These are phyloP conservation scores for Oryza australiensis DNA, from an alignment of 176 grass and related monocot genomes.

Conservation along the genomic window DNA sequence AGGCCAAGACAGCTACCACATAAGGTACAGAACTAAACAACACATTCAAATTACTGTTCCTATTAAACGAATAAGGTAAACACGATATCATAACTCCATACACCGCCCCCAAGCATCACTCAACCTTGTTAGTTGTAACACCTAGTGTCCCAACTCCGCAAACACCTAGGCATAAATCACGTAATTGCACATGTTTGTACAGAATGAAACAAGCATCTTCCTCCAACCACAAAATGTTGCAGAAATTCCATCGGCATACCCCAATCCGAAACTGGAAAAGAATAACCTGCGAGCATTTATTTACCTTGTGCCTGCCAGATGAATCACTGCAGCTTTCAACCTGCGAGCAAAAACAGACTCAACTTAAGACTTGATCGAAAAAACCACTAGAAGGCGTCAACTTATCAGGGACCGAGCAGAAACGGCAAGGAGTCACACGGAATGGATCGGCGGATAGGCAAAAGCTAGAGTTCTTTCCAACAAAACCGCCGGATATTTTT, in stretches of 20 bases:
- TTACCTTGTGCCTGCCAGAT: conserved; percentile 23
- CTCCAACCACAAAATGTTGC: neutral
- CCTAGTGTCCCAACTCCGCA: neutral
- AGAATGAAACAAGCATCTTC: neutral
- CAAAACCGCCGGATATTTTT: neutral
- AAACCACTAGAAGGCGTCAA: neutral
- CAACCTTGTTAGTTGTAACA: neutral
- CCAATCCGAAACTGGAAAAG: neutral
- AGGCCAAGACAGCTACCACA: neutral
- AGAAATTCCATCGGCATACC: neutral
- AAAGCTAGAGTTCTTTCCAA: neutral
- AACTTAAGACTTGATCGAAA: neutral
- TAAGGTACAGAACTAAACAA: neutral
- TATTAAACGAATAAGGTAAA: neutral
- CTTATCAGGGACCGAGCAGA: neutral
- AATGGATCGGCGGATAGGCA: neutral
- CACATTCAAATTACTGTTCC: neutral
- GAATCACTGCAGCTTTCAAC: conserved; percentile 15
- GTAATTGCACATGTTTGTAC: neutral
- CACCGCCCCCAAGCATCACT: neutral
- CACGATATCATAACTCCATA: neutral
- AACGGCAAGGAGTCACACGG: neutral
- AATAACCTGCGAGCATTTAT: neutral
- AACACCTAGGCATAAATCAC: neutral
- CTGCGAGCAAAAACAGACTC: conserved; percentile 22